Evolutionary conservation across 257 asterid species (phyloP), one percentile per base, ranked within the genome.

Genomic region (Solanum medicagineum): DNA sequence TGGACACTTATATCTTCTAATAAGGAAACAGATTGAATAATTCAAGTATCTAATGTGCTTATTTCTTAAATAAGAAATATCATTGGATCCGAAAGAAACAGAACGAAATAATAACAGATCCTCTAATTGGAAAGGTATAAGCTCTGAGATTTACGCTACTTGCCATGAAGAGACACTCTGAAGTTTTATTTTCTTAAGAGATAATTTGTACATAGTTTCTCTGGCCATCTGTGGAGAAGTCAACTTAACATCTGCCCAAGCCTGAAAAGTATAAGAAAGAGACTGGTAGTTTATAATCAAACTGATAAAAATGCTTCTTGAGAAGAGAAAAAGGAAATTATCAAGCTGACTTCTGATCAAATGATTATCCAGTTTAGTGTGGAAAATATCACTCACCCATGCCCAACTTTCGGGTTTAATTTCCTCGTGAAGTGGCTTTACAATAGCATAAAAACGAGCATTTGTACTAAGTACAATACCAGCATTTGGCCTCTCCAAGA

Each of bases 181-280:
- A 86, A 94, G 92, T 86, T 87, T 87, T 54, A 92, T 93, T 86
- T 90, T 77, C 88, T 90, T 92, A 53, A 94, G 92, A 3, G 99
- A 93, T 89, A 95, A 45, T 90, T 95, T 95, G 90, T 91, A 95
- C 91, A 86, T 81, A 65, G 93, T 93, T 92, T 93, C 99, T 91
- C 98, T 94, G 75, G 88, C 92, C 99, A 95, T 95, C 90, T 95
- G 99, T 80, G 98, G 99, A 86, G 99, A 95, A 84, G 97, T 94
- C 90, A 95, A 89, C 87, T 95, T 94, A 89, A 95, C 96, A 86
- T 95, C 98, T 62, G 94, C 73, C 98, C 97, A 95, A 71, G 90
- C 91, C 99, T 95, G 91, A 85, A 89, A 71, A 53, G 63, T 55
- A 71, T 7, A 26, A 81, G 29, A 24, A 44, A 26, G 69, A 80